These are phyloP conservation scores for Schizophyllum commune DNA, from an alignment of 1,284 basidiomycete genomes.

Conservation along the genomic window DNA sequence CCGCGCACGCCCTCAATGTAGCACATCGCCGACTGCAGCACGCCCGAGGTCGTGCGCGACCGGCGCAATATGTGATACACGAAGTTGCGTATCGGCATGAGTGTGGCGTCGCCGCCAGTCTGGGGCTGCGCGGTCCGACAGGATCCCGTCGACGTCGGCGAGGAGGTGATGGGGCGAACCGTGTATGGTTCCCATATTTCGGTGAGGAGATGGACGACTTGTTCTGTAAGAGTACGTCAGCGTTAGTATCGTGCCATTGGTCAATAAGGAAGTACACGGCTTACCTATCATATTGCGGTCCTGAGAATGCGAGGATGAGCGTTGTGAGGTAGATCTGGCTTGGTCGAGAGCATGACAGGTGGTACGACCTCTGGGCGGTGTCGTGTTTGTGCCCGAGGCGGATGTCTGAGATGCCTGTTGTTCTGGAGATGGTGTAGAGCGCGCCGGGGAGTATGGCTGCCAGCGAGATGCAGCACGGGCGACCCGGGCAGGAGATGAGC, in stretches of 20 bases:
- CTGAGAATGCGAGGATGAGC: not conserved
- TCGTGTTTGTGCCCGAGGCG: not conserved
- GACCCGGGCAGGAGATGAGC: not conserved
- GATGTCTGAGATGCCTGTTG: not conserved
- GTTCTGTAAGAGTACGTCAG: not conserved
- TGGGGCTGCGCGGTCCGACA: not conserved
- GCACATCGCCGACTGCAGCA: constrained; percentile 72
- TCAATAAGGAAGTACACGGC: not conserved
- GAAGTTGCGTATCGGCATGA: constrained; percentile 58
- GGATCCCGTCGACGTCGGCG: too few species aligned
- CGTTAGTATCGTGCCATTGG: not conserved
- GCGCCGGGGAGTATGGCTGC: not conserved
- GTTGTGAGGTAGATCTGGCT: not conserved
- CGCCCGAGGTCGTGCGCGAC: constrained; percentile 65
- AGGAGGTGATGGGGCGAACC: not conserved
- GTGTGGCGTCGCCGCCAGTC: constrained; percentile 19
- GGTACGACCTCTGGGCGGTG: not conserved
- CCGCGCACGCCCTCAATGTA: constrained; percentile 67
- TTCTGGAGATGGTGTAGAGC: not conserved
- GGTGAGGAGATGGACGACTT: not conserved
- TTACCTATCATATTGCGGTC: not conserved
- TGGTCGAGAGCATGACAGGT: not conserved
- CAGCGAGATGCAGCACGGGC: not conserved
- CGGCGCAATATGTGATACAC: constrained; percentile 72
- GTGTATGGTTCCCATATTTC: not conserved